Base-by-base conservation (phyloP, 148 eudicot genomes). In the Fagopyrum esculentum region DNA sequence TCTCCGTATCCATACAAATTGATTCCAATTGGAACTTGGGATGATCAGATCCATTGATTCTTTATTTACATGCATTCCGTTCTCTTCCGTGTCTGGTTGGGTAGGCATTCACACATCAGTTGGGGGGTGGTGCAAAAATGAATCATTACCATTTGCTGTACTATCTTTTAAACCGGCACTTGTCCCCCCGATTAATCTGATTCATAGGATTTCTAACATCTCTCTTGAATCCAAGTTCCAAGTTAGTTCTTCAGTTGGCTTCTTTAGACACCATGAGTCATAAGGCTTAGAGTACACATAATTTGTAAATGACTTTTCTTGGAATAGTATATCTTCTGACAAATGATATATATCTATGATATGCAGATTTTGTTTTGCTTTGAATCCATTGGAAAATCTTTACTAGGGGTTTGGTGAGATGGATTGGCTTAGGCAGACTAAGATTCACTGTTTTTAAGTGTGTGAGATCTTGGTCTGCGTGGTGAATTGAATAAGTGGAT, bases 381-480 rank as follows among this genome's bases (percentile, higher is more conserved):
- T 40, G 2, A 4, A 40, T 66, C 46, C 71, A 40, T 66, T 40
- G 71, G 71, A 66, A 40, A 66, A 66, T 66, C 71, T 35, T 40
- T 12, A 35, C 40, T 4, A 12, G 6, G 71, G 71, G 19, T 45
- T 66, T 66, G 47, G 19, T 15, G 15, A 35, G 46, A 66, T 66
- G 71, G 48, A 66, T 84, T 66, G 71, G 48, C 59, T 84, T 79
- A 78, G 74, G 82, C 81, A 78, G 72, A 73, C 82, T 84, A 90
- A 72, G 91, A 74, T 86, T 76, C 79, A 45, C 83, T 79, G 64
- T 70, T 81, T 81, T 85, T 83, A 76, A 75, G 69, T 76, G 45
- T 77, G 76, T 77, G 57, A 56, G 77, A 79, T 83, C 83, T 81
- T 90, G 79, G 85, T 64, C 79, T 77, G 79, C 78, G 55, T 83